These are phyloP conservation scores for Scheffersomyces insectosa DNA, from an alignment of 1,139 yeast species.

Conservation along the genomic window DNA sequence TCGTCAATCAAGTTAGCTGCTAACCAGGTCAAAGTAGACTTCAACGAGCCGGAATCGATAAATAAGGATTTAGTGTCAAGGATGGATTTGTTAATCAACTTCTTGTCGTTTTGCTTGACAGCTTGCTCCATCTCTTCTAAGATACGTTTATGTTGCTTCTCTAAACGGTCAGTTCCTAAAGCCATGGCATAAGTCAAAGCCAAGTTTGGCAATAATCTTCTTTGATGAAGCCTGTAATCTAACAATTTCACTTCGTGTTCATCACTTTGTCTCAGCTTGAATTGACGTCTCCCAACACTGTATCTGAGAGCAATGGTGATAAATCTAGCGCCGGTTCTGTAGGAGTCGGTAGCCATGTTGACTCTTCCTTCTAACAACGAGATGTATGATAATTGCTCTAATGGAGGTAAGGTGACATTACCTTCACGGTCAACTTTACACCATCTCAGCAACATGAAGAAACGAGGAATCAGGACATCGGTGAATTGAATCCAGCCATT, in stretches of 20 bases:
- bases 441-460: conserved; percentile 79
- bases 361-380: conserved; percentile 90
- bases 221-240: conserved; percentile 85
- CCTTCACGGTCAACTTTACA: conserved; percentile 73
- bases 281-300: conserved; percentile 89
- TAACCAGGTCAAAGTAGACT: conserved; percentile 89
- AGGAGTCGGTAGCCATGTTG: conserved; percentile 83
- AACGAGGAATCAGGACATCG: conserved; percentile 79
- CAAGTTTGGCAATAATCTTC: conserved; percentile 77
- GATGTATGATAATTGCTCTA: conserved; percentile 84
- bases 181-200: conserved; percentile 80
- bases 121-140: conserved; percentile 58
- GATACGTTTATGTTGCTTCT: conserved; percentile 52
- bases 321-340: conserved; percentile 75
- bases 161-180: conserved; percentile 69
- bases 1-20: conserved; percentile 79
- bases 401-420: conserved; percentile 69
- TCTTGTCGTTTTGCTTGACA: conserved; percentile 44
- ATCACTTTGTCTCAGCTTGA: conserved; percentile 42
- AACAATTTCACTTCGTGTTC: conserved; percentile 62
- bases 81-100: conserved; percentile 50
- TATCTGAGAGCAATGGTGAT: conserved; percentile 84
- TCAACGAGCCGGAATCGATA: conserved; percentile 84
- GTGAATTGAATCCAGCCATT: conserved; percentile 95
- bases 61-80: conserved; percentile 73